A percentile compares a stretch with the other conserved stretches of the same genome.
phyloP scores from a whole-genome alignment of 257 asterid genomes.

The Nyctanthes arbortristis region DNA sequence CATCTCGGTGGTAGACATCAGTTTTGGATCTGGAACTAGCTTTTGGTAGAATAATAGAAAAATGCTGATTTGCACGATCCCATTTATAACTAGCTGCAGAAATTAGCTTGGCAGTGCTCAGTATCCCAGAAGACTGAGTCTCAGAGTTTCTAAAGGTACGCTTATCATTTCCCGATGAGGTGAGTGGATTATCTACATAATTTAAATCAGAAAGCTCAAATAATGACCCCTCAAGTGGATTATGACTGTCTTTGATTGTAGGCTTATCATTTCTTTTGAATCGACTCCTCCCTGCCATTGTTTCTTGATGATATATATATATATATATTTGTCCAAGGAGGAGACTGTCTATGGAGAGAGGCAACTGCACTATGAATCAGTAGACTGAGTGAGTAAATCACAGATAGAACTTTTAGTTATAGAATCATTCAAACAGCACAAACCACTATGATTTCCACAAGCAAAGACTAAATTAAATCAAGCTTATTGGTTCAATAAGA shows the following conservation, averaged over 20 bases:
- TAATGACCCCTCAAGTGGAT: slow-evolving; percentile 38
- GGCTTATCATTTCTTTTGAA: slow-evolving; percentile 44
- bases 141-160: slow-evolving; percentile 27
- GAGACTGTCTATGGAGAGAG: slow-evolving; percentile 13
- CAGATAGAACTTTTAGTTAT: slow-evolving; percentile 4
- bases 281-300: slow-evolving; percentile 46
- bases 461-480: neutral
- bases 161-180: slow-evolving; percentile 40
- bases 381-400: slow-evolving; percentile 2
- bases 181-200: slow-evolving; percentile 23
- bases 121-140: slow-evolving; percentile 41
- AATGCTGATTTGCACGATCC: slow-evolving; percentile 55
- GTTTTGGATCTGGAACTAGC: slow-evolving; percentile 30
- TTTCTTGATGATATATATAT: neutral
- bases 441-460: neutral
- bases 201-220: slow-evolving; percentile 47
- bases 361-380: slow-evolving; percentile 28
- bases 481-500: neutral
- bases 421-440: neutral
- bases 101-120: slow-evolving; percentile 68
- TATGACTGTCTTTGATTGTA: slow-evolving; percentile 43
- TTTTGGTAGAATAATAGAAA: slow-evolving; percentile 51
- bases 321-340: slow-evolving; percentile 11
- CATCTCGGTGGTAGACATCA: slow-evolving; percentile 32
- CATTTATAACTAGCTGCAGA: slow-evolving; percentile 66